A percentile compares a stretch with the other conserved stretches of the same genome.
phyloP scores from a whole-genome alignment of 495 filamentous ascomycete genomes.

The Peziza echinospora region DNA sequence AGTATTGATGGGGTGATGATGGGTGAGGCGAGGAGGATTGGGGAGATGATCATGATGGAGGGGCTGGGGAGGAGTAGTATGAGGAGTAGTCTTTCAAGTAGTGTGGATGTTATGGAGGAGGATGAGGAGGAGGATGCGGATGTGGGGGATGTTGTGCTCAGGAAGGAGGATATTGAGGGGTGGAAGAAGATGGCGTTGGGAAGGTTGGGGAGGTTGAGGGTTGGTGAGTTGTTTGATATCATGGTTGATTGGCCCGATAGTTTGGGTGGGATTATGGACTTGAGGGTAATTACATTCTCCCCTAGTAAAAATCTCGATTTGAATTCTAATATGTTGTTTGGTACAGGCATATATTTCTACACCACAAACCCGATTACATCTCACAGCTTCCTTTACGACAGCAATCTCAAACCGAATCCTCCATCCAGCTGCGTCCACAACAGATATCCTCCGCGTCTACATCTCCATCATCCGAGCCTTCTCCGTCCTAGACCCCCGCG shows the following conservation, averaged over 20 bases:
- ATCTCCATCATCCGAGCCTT: conserved; percentile 83
- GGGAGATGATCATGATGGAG: neutral
- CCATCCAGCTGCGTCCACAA: conserved; percentile 72
- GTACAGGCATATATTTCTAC: conserved; percentile 23
- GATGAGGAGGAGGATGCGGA: conserved; percentile 16
- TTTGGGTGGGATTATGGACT: conserved; percentile 63
- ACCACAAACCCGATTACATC: conserved; percentile 34
- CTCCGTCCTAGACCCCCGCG: conserved; percentile 69
- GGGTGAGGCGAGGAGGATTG: neutral
- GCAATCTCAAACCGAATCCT: conserved; percentile 51
- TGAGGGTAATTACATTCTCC: conserved; percentile 23
- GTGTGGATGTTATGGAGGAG: conserved; percentile 14
- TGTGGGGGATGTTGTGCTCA: conserved; percentile 6
- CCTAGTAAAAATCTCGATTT: neutral
- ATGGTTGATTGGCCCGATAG: conserved; percentile 66
- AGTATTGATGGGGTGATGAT: neutral
- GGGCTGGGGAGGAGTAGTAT: neutral
- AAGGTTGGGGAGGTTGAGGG: conserved; percentile 57
- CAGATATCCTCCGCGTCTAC: conserved; percentile 73
- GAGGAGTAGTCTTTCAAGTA: neutral
- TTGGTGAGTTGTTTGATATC: conserved; percentile 69
- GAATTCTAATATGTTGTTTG: neutral
- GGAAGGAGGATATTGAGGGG: conserved; percentile 37
- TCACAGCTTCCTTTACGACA: conserved; percentile 50
- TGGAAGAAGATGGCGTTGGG: conserved; percentile 66